Evolutionary conservation across 1,284 basidiomycete species (phyloP), one percentile per base, ranked within the genome.

Genomic region (Apiotrichum gracile): DNA sequence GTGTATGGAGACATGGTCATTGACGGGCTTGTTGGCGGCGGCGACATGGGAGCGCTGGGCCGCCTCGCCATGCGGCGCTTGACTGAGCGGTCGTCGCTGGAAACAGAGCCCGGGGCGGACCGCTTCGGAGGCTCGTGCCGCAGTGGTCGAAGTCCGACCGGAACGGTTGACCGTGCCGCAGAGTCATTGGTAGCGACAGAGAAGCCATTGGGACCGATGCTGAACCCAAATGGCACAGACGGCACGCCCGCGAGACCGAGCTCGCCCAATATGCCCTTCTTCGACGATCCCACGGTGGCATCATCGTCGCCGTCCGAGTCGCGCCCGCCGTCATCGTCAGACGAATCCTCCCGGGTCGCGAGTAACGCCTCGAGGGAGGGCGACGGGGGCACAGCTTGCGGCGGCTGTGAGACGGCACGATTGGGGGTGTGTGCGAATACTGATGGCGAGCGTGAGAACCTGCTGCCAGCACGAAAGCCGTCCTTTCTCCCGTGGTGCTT

Each of bases 201-300:
- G 42, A 67, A 65, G 1, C 65, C 65, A 24, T 54, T 42, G 0
- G 65, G 62, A 9, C 65, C 63, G 24, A 67, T 64, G 12, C 59
- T 67, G 46, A 67, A 67, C 1, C 56, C 61, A 43, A 67, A 65
- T 2, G 65, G 55, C 10, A 34, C 50, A 21, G 47, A 38, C 16
- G 27, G 13, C 2, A 29, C 7, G 16, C 26, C 41, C 6, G 41
- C 6, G n/a, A 43, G 41, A 13, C 14, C 19, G 24, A 27, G 26
- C 5, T 31, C 27, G 14, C 29, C 17, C 2, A 47, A 33, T 16
- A 47, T 33, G 19, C n/a, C 8, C 4, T 5, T 12, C 25, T 21
- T 8, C n/a, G 25, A 7, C 10, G 25, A 29, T 5, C 2, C 27
- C 26, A 14, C 21, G 31, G 44, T 4, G 6, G 24, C 13, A 2